Evolutionary conservation across 2,329 filamentous ascomycete species (phyloP).

Genomic region (Bipolaris bicolor): DNA sequence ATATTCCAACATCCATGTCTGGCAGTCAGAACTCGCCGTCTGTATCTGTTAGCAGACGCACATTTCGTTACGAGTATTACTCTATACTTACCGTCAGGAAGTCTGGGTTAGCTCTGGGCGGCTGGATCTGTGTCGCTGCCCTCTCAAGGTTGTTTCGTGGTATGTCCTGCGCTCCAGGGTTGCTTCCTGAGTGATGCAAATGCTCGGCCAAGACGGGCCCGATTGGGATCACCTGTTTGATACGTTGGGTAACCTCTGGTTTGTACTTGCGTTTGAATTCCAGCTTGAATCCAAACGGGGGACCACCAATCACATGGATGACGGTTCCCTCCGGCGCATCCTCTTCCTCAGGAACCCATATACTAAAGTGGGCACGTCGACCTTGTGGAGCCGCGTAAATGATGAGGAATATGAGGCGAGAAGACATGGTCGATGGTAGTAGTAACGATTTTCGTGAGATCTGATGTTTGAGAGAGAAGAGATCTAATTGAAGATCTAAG

Average conservation of each 20-base stretch:
- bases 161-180: not conserved
- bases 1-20: not conserved
- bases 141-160: not conserved
- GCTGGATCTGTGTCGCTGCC: not conserved
- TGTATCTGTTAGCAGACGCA: not conserved
- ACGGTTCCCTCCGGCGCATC: not conserved
- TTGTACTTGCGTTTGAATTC: not conserved
- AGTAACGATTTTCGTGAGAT: not conserved
- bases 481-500: not conserved
- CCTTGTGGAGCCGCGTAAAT: not conserved
- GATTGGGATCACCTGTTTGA: not conserved
- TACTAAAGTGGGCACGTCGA: not conserved
- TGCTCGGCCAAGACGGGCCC: not conserved
- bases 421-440: not conserved
- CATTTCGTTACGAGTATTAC: not conserved
- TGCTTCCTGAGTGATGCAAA: not conserved
- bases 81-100: not conserved
- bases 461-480: not conserved
- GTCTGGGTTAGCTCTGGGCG: not conserved
- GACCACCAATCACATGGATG: not conserved
- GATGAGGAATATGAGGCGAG: not conserved
- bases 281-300: not conserved
- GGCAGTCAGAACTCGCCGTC: not conserved
- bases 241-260: not conserved
- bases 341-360: not conserved